Conservation (phyloP, 805 yeast species). For the Scheffersomyces lignosus region DNA sequence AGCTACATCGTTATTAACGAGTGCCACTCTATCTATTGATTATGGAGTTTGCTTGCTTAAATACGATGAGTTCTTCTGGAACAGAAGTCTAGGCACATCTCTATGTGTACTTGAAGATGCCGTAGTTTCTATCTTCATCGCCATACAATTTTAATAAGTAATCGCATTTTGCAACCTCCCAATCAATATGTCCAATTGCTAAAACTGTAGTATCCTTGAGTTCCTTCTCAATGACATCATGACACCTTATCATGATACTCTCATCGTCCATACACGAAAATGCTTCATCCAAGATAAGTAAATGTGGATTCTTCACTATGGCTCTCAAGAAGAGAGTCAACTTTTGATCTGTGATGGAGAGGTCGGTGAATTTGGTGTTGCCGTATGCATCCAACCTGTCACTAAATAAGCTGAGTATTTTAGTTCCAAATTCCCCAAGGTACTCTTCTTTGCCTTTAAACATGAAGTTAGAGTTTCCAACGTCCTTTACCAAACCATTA, state of each 20-base stretch:
- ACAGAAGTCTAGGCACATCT: no score
- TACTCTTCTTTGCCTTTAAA: constrained; percentile 35
- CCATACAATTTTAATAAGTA: constrained; percentile 33
- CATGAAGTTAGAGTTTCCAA: constrained; percentile 60
- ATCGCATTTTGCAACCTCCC: constrained; percentile 77
- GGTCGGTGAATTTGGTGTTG: constrained; percentile 48
- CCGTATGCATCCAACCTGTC: constrained; percentile 33
- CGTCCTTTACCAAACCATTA: constrained; percentile 62
- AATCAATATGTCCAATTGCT: constrained; percentile 77
- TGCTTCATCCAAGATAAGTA: constrained; percentile 88
- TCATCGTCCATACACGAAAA: constrained; percentile 83
- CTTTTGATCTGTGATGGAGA: constrained; percentile 75
- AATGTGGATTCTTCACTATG: constrained; percentile 70
- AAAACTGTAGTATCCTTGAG: constrained; percentile 59
- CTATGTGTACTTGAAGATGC: constrained; percentile 12
- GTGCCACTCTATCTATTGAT: no score
- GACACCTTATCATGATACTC: constrained; percentile 34
- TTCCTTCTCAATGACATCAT: constrained; percentile 21
- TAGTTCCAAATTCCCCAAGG: constrained; percentile 13
- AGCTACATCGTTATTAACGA: no score
- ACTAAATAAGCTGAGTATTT: constrained; percentile 20
- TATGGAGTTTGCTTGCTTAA: no score
- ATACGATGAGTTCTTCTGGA: no score
- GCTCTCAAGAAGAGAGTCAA: constrained; percentile 74
- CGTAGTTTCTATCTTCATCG: constrained; percentile 23